A percentile compares a stretch with the other conserved stretches of the same genome.
Conservation (phyloP, 139 green algal genomes). For the Diplosphaera chodatii region DNA sequence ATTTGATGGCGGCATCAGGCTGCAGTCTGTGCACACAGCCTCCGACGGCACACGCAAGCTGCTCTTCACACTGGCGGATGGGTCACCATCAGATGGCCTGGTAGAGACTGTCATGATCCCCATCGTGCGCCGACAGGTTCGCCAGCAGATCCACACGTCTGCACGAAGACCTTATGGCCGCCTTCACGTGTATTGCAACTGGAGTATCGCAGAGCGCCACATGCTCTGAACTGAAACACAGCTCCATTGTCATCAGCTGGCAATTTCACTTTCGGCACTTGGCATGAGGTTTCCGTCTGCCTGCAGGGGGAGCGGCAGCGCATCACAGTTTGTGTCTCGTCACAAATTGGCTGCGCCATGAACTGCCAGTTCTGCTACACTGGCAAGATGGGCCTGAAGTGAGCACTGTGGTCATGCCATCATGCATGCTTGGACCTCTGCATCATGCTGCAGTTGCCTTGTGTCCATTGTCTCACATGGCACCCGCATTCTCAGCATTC, state of each 20-base stretch:
- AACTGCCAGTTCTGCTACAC: constrained; percentile 83
- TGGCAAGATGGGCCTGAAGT: constrained; percentile 62
- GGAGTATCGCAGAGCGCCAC: neutral
- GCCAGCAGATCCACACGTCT: neutral
- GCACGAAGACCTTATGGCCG: too few relatives aligned
- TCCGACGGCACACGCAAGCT: constrained; percentile 74
- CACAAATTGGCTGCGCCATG: constrained; percentile 72
- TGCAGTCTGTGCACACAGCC: constrained; percentile 42
- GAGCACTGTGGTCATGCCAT: neutral
- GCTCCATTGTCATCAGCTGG: too few relatives aligned
- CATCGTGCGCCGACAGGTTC: constrained; percentile 23
- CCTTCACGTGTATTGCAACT: too few relatives aligned
- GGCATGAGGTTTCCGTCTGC: too few relatives aligned
- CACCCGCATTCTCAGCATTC: too few relatives aligned
- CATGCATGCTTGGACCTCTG: neutral
- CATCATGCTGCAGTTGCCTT: too few relatives aligned
- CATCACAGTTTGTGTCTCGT: constrained; percentile 72
- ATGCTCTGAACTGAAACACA: too few relatives aligned
- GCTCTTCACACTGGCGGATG: constrained; percentile 52
- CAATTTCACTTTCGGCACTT: too few relatives aligned
- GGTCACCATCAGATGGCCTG: constrained; percentile 15
- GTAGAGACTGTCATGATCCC: constrained; percentile 83
- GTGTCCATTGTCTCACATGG: too few relatives aligned
- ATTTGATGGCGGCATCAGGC: constrained; percentile 52
- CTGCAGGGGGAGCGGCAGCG: constrained; percentile 29